These are phyloP conservation scores for Paspalum vaginatum DNA, from an alignment of 176 grass and related monocot genomes.

Conservation along the genomic window DNA sequence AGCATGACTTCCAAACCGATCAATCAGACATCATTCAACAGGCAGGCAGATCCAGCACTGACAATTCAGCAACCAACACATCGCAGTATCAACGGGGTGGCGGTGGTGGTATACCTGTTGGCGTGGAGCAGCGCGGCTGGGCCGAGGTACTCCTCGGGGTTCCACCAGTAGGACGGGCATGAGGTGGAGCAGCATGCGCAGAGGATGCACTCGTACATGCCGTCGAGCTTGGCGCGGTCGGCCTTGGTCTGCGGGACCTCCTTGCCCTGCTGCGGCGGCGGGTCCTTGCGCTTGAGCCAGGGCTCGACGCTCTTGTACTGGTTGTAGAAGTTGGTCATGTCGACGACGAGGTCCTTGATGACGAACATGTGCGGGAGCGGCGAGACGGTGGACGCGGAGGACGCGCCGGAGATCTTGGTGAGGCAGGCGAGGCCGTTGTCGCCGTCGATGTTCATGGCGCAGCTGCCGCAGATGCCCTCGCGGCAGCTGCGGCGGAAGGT, in stretches of 20 bases:
- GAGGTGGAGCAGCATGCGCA: conserved; percentile 92
- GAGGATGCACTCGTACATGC: conserved; percentile 97
- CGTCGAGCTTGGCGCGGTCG: conserved; percentile 84
- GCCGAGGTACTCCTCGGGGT: conserved; percentile 86
- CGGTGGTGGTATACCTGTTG: conserved; percentile 48
- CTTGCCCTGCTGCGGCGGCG: conserved; percentile 50
- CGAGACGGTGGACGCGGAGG: conserved; percentile 57
- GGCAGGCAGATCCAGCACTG: conserved; percentile 38
- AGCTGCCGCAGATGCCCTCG: conserved; percentile 97
- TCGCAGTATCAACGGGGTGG: neutral
- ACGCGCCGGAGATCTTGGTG: conserved; percentile 75
- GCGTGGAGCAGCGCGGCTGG: conserved; percentile 83
- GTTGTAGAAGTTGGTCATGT: conserved; percentile 97
- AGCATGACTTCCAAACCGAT: neutral
- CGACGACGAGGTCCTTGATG: conserved; percentile 94
- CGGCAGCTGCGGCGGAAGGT: conserved; percentile 97
- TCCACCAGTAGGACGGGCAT: conserved; percentile 97
- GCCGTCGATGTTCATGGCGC: conserved; percentile 94
- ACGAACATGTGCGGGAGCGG: conserved; percentile 98
- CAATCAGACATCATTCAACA: conserved; percentile 3
- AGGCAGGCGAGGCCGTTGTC: conserved; percentile 98
- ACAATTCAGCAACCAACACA: neutral
- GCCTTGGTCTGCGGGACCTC: conserved; percentile 76
- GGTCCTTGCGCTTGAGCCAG: conserved; percentile 87
- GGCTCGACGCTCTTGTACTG: conserved; percentile 96